Percentiles rank a stretch among this genome's conserved stretches.
Conservation (phyloP, 2,329 filamentous ascomycete genomes). For the Colletotrichum australisinense region DNA sequence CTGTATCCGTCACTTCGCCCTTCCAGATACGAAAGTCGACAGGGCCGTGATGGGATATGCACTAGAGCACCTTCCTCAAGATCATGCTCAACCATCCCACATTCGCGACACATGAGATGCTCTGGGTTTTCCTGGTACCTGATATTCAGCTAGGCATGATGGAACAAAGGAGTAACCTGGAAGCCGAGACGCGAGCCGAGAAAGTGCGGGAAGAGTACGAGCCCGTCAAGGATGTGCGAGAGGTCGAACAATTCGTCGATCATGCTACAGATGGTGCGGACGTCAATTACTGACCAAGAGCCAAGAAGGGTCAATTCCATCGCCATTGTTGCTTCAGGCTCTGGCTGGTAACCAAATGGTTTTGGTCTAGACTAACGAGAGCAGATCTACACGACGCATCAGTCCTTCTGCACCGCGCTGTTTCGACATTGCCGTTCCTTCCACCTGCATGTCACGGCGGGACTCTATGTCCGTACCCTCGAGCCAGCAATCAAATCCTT, state of each 20-base stretch:
- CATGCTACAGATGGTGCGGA: slow-evolving; percentile 91
- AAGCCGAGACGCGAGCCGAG: slow-evolving; percentile 85
- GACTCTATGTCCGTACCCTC: too few species aligned
- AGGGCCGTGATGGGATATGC: slow-evolving; percentile 86
- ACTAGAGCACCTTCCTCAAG: slow-evolving; percentile 89
- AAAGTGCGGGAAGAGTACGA: slow-evolving; percentile 90
- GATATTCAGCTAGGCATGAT: slow-evolving; percentile 93
- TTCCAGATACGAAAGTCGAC: slow-evolving; percentile 95
- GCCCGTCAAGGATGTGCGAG: slow-evolving; percentile 83
- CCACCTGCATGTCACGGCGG: slow-evolving; percentile 70
- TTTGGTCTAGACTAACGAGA: neutral
- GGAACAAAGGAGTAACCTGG: slow-evolving; percentile 86
- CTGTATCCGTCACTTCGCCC: too few species aligned
- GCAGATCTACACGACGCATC: slow-evolving; percentile 77
- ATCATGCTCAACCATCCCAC: slow-evolving; percentile 90
- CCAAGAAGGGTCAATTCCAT: slow-evolving; percentile 81
- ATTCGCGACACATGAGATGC: slow-evolving; percentile 94
- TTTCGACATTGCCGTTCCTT: slow-evolving; percentile 72
- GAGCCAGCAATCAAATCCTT: too few species aligned
- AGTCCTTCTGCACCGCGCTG: slow-evolving; percentile 62
- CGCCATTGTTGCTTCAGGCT: slow-evolving; percentile 69
- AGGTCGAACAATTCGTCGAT: slow-evolving; percentile 93
- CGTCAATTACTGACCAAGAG: slow-evolving; percentile 85
- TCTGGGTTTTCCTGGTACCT: slow-evolving; percentile 98
- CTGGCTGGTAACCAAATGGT: neutral